Conservation (phyloP, 352 stramenopile genomes). For the Phytophthora syringae region DNA sequence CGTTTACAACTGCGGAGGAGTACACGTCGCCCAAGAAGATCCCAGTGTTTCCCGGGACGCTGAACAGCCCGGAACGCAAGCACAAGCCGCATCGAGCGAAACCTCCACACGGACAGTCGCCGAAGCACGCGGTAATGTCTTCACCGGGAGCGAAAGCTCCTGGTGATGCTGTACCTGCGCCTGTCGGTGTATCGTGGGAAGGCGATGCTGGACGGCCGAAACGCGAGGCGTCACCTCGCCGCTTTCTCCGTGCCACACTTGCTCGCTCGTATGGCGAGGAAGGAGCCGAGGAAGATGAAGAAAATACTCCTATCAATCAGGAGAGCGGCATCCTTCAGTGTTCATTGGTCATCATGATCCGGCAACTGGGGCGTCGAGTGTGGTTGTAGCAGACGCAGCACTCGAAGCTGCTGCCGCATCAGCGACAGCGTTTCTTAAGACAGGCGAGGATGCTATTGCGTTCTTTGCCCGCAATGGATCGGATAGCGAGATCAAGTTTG, state of each 20-base stretch:
- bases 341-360: slow-evolving; percentile 61
- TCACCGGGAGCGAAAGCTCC: slow-evolving; percentile 14
- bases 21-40: slow-evolving; percentile 86
- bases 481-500: slow-evolving; percentile 94
- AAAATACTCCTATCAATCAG: slow-evolving; percentile 37
- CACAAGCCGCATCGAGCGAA: slow-evolving; percentile 26
- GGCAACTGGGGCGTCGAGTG: slow-evolving; percentile 44
- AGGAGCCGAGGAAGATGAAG: slow-evolving; percentile 14
- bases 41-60: slow-evolving; percentile 68
- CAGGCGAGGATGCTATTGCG: slow-evolving; percentile 92
- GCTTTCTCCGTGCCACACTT: slow-evolving; percentile 69
- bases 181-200: slow-evolving; percentile 15
- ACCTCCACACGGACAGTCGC: slow-evolving; percentile 7
- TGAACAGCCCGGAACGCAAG: slow-evolving; percentile 56
- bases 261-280: slow-evolving; percentile 35
- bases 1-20: slow-evolving; percentile 69
- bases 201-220: slow-evolving; percentile 39
- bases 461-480: slow-evolving; percentile 94
- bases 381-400: slow-evolving; percentile 46
- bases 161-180: slow-evolving; percentile 3
- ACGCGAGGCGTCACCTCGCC: slow-evolving; percentile 63
- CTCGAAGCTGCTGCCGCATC: slow-evolving; percentile 59
- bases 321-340: slow-evolving; percentile 35
- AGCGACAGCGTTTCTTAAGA: slow-evolving; percentile 64
- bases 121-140: slow-evolving; percentile 18